These are phyloP conservation scores for Aureobasidium namibiae DNA, from an alignment of 2,329 filamentous ascomycete species.

Conservation along the genomic window DNA sequence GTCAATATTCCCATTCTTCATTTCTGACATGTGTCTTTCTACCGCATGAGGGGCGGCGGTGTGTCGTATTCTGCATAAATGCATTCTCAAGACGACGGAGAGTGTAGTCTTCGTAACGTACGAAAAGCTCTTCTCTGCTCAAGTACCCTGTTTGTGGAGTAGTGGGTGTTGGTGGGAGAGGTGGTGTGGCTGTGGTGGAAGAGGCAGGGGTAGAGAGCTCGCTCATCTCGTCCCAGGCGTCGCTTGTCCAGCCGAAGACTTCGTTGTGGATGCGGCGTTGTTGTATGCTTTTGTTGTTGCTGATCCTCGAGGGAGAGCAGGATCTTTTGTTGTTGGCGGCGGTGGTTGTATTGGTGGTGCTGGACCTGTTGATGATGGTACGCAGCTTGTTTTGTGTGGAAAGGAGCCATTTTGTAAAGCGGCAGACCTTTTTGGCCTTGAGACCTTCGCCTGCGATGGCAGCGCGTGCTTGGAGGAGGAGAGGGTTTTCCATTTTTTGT, in stretches of 20 bases:
- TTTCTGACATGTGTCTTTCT: neutral
- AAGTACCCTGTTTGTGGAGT: neutral
- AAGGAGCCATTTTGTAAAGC: neutral
- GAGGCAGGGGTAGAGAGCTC: neutral
- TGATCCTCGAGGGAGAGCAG: neutral
- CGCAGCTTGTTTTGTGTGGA: neutral
- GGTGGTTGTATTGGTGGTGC: neutral
- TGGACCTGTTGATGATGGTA: neutral
- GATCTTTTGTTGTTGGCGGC: neutral
- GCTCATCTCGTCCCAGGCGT: neutral
- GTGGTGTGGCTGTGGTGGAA: neutral
- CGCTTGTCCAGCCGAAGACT: conserved; percentile 4
- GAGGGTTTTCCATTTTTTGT: neutral
- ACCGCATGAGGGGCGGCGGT: neutral
- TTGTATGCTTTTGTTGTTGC: neutral
- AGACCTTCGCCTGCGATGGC: neutral
- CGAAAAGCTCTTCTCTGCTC: neutral
- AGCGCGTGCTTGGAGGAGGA: neutral
- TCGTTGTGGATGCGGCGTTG: conserved; percentile 7
- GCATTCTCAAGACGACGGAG: neutral
- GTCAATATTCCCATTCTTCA: neutral
- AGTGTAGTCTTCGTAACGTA: neutral
- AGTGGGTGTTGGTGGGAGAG: neutral
- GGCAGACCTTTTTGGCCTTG: neutral
- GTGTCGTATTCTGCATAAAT: neutral